Percentiles rank a stretch among this genome's conserved stretches.
Conservation (phyloP, 306 rosid genomes). For the Coriaria nepalensis region DNA sequence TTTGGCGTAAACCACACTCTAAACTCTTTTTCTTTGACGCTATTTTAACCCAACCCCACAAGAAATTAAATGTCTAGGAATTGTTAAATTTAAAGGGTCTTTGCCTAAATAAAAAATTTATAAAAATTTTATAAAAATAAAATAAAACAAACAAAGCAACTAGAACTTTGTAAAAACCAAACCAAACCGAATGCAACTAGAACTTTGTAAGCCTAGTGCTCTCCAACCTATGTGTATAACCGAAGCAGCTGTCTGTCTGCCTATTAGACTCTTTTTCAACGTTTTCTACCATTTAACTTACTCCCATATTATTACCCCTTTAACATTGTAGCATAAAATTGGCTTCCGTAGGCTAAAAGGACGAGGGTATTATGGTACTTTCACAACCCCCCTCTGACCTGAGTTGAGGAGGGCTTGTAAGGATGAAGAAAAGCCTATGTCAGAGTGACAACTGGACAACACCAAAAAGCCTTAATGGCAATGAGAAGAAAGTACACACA, state of each 20-base stretch:
- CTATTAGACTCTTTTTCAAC: too few relatives aligned
- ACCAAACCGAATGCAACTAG: too few relatives aligned
- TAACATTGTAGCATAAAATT: background rate
- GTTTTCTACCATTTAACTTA: too few relatives aligned
- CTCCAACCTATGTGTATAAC: too few relatives aligned
- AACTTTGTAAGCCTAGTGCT: too few relatives aligned
- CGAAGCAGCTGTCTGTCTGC: too few relatives aligned
- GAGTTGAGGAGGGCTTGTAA: background rate
- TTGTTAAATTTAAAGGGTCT: too few relatives aligned
- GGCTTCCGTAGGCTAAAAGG: background rate
- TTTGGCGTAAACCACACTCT: conserved; percentile 87
- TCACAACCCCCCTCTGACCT: background rate
- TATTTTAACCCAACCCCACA: background rate
- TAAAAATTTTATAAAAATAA: too few relatives aligned
- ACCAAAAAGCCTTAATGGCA: background rate
- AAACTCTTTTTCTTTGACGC: conserved; percentile 41
- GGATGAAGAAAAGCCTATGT: conserved; percentile 27
- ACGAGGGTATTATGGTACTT: conserved; percentile 15
- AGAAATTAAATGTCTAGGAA: background rate
- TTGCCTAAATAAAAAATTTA: too few relatives aligned
- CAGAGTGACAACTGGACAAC: conserved; percentile 27
- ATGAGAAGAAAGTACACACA: conserved; percentile 13
- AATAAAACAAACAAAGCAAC: too few relatives aligned
- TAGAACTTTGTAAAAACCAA: too few relatives aligned
- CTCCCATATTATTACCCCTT: too few relatives aligned